Evolutionary conservation across 768 basidiomycete genomes (phyloP), one percentile per base, ranked within the genome.

Genomic region (Hygrophorus pudorinus): DNA sequence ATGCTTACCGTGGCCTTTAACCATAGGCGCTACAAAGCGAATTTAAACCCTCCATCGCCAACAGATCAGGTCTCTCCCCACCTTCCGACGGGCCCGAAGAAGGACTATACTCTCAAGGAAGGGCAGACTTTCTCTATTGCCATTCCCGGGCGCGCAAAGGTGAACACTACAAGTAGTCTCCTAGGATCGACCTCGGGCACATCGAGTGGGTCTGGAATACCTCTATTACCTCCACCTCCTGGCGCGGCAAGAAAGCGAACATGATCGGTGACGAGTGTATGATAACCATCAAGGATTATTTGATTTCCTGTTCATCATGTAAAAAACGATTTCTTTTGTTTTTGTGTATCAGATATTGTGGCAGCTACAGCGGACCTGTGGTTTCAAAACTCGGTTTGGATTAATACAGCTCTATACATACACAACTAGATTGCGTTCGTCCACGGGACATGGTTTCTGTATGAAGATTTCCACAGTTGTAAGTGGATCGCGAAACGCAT

Each of bases 111-210:
- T 31, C 65, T 97, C 53, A 96, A 94, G 60, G 89, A 91, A 53
- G 92, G 92, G 7, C 88, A 97, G 59, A 96, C 92, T 0, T 93
- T 97, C 61, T 82, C 84, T 4, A 94, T 97, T 51, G 68, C 77
- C 28, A 88, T 96, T 47, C 93, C 92, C 5, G 90, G 91, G n/a
- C 78, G 81, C 42, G 65, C 61, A 44, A 73, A 72, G 58, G 48
- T 63, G 13, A 49, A 61, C 5, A 63, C 61, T 28, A 50, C 59
- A 14, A 57, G 62, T 5, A 70, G 57, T 49, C 53, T 76, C 29
- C 52, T 77, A 14, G 66, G 62, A 38, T 64, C 66, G 16, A 49
- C 48, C 34, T 58, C 8, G 53, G 55, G 18, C 58, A 51, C 17
- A 48, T 44, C 27, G 58, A 20, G 49, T 33, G 63, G 71, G 31